phyloP scores from a whole-genome alignment of 2,329 filamentous ascomycete genomes.

The Trichophyton verrucosum region DNA sequence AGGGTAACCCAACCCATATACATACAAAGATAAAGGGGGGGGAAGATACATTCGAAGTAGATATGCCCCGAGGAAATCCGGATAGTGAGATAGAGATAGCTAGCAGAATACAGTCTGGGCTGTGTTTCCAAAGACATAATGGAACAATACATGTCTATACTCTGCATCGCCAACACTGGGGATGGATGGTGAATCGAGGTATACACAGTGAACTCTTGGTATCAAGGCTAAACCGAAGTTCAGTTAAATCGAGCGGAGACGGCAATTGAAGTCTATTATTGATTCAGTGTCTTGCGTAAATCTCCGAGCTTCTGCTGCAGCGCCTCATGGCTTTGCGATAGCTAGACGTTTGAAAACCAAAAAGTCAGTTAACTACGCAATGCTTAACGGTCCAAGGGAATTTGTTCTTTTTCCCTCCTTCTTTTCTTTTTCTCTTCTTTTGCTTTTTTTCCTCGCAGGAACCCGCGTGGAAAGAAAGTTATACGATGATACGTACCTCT shows the following conservation, averaged over 20 bases:
- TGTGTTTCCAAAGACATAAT: not conserved
- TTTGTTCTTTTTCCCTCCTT: not conserved
- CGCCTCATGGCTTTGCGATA: conserved; percentile 56
- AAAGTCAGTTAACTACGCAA: too few relatives aligned
- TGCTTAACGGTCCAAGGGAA: not conserved
- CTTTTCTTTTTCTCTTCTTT: not conserved
- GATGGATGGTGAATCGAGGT: not conserved
- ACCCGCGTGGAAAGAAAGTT: not conserved
- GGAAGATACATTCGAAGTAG: not conserved
- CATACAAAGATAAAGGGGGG: not conserved
- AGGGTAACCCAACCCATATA: conserved; percentile 2
- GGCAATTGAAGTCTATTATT: not conserved
- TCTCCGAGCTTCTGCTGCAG: conserved; percentile 68
- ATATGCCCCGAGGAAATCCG: not conserved
- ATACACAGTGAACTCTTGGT: not conserved
- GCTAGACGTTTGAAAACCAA: conserved; percentile 33
- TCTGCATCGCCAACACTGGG: not conserved
- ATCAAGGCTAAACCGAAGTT: not conserved
- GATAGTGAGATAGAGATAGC: not conserved
- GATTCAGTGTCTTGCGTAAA: conserved; percentile 45
- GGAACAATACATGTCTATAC: not conserved
- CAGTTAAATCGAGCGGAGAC: not conserved
- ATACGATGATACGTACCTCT: conserved; percentile 53
- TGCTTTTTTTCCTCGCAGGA: not conserved
- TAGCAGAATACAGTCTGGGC: not conserved